These are phyloP conservation scores for Pisolithus albus DNA, from an alignment of 768 basidiomycete species.

Conservation along the genomic window DNA sequence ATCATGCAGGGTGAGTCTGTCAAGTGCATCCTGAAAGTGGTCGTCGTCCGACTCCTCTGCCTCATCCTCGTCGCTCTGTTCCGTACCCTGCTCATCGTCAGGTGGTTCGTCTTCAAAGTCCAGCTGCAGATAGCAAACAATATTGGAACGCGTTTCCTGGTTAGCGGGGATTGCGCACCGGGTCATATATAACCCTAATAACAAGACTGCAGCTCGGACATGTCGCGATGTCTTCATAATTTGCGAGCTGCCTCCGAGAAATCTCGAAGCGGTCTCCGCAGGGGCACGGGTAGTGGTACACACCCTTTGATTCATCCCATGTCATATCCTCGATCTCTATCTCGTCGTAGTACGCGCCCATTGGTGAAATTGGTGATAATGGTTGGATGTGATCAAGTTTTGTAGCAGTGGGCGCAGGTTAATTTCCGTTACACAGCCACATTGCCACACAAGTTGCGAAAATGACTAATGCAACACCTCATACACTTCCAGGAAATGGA, in stretches of 20 bases:
- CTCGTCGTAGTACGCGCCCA: constrained; percentile 93
- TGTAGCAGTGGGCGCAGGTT: background rate
- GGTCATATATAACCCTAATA: constrained; percentile 90
- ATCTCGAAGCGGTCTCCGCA: constrained; percentile 99
- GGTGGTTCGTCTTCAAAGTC: constrained; percentile 78
- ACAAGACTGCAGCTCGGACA: constrained; percentile 96
- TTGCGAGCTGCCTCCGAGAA: constrained; percentile 69
- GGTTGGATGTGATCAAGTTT: background rate
- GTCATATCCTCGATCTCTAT: constrained; percentile 96
- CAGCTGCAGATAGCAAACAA: constrained; percentile 39
- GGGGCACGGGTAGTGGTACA: constrained; percentile 96
- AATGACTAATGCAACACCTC: too few relatives aligned
- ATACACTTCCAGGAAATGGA: too few relatives aligned
- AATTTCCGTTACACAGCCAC: too few relatives aligned
- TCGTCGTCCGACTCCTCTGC: constrained; percentile 35
- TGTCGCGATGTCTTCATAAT: constrained; percentile 90
- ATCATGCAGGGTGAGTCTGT: constrained; percentile 40
- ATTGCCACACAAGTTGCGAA: background rate
- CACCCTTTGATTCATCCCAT: constrained; percentile 75
- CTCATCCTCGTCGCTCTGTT: constrained; percentile 18
- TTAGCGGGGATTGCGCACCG: constrained; percentile 47
- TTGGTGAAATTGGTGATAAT: constrained; percentile 19
- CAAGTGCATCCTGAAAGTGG: constrained; percentile 59
- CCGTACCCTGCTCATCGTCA: constrained; percentile 25
- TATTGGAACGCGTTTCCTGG: constrained; percentile 6